A percentile compares a stretch with the other conserved stretches of the same genome.
phyloP scores from a whole-genome alignment of 441 rosid genomes.

The Lepidium campestre region DNA sequence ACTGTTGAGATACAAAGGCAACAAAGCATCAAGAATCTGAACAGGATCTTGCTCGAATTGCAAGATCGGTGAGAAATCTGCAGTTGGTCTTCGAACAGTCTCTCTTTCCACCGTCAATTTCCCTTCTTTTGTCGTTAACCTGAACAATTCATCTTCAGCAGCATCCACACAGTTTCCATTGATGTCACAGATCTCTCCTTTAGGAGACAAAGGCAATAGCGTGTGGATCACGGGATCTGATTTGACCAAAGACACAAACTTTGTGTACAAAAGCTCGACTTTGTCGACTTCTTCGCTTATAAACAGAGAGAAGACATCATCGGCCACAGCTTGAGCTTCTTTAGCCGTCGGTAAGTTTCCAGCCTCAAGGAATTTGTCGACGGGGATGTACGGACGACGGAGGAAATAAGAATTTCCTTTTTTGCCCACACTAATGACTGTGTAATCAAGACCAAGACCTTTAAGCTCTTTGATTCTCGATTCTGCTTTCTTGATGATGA shows the following conservation, averaged over 20 bases:
- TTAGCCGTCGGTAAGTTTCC: conserved; percentile 67
- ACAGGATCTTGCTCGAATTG: conserved; percentile 96
- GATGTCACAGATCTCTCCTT: conserved; percentile 76
- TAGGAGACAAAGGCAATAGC: conserved; percentile 78
- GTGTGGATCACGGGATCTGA: conserved; percentile 95
- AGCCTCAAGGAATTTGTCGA: conserved; percentile 62
- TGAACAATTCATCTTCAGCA: conserved; percentile 85
- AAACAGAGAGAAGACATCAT: conserved; percentile 83
- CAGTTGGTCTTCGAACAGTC: conserved; percentile 42
- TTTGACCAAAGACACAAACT: conserved; percentile 77
- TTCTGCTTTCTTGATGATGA: conserved; percentile 68
- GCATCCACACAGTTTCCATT: conserved; percentile 89
- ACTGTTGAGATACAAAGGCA: conserved; percentile 87
- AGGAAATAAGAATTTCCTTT: conserved; percentile 77
- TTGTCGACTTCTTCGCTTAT: conserved; percentile 88
- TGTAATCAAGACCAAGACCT: conserved; percentile 61
- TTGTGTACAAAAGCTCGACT: conserved; percentile 87
- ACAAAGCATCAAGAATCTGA: conserved; percentile 90
- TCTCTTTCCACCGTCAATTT: conserved; percentile 78
- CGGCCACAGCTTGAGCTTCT: conserved; percentile 91
- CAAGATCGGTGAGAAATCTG: conserved; percentile 60
- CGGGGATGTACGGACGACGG: conserved; percentile 70
- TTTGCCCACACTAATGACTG: conserved; percentile 79
- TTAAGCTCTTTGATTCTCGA: conserved; percentile 59
- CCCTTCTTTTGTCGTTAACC: conserved; percentile 84